These are phyloP conservation scores for Kappamyces sp. DNA, from an alignment of 192 early-diverging fungal genomes.

Conservation along the genomic window DNA sequence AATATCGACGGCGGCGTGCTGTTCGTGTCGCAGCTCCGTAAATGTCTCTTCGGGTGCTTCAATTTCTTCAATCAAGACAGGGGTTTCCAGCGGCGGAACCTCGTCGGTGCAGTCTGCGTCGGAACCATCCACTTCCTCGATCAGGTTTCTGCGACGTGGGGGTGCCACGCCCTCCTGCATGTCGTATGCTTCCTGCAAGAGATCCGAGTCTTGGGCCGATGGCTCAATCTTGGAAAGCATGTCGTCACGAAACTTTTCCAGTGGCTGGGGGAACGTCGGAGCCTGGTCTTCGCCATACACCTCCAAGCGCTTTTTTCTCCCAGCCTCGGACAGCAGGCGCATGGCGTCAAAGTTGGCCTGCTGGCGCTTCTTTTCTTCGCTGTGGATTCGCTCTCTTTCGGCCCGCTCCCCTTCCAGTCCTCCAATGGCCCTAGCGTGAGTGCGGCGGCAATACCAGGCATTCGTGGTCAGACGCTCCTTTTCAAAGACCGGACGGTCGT, in stretches of 20 bases:
- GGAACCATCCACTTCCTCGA: neutral
- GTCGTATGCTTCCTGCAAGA: slow-evolving; percentile 5
- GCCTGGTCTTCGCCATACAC: slow-evolving; percentile 30
- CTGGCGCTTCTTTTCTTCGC: slow-evolving; percentile 41
- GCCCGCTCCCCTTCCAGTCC: slow-evolving; percentile 44
- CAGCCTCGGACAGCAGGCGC: slow-evolving; percentile 34
- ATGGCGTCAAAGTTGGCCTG: slow-evolving; percentile 54
- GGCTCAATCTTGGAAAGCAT: slow-evolving; percentile 34
- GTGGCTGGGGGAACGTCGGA: slow-evolving; percentile 21
- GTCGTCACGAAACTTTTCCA: slow-evolving; percentile 35
- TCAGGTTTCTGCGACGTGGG: neutral
- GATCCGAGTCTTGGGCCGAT: neutral
- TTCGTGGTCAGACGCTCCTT: slow-evolving; percentile 48
- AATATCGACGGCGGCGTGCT: slow-evolving; percentile 1
- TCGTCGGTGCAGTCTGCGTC: neutral
- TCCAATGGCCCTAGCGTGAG: slow-evolving; percentile 26
- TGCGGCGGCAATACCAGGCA: slow-evolving; percentile 38
- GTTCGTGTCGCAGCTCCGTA: neutral
- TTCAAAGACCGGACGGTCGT: slow-evolving; percentile 58
- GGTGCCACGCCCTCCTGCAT: neutral
- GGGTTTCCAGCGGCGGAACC: neutral
- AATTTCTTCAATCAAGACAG: neutral
- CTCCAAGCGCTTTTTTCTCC: slow-evolving; percentile 30
- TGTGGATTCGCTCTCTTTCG: slow-evolving; percentile 40
- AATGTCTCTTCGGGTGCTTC: neutral